These are phyloP conservation scores for Metschnikowia borealis DNA, from an alignment of 805 yeast species.

Conservation along the genomic window DNA sequence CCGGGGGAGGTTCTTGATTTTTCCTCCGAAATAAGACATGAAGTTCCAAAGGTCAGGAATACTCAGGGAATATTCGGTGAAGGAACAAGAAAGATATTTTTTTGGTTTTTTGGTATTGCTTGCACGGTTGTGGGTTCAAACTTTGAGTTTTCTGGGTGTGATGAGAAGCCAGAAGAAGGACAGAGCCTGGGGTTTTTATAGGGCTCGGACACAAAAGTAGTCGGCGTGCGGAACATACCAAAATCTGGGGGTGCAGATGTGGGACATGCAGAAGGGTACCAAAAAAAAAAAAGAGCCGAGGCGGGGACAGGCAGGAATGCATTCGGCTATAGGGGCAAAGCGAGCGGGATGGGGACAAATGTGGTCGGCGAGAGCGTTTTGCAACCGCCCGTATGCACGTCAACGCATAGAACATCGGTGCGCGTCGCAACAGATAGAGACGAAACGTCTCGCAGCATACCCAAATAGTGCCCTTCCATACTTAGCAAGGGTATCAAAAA, in stretches of 20 bases:
- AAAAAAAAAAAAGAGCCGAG: not conserved
- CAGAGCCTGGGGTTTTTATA: not conserved
- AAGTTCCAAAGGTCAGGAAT: no score
- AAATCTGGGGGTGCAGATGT: not conserved
- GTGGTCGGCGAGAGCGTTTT: not conserved
- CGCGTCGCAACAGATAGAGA: not conserved
- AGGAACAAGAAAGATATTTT: no score
- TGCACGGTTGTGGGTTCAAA: not conserved
- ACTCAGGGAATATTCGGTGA: no score
- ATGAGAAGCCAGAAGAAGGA: not conserved
- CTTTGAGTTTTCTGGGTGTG: not conserved
- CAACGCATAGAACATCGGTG: not conserved
- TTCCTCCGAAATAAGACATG: not conserved
- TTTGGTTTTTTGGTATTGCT: no score
- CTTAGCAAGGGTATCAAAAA: no score
- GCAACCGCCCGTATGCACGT: not conserved
- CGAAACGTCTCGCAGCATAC: not conserved
- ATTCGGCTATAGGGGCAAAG: not conserved
- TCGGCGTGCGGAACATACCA: constrained; percentile 1
- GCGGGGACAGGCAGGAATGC: not conserved
- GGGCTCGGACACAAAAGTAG: not conserved
- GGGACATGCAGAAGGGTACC: not conserved
- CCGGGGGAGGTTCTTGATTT: not conserved
- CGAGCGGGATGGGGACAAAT: not conserved
- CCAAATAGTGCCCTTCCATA: no score